Percentiles rank a stretch among this genome's conserved stretches.
These are phyloP conservation scores for Trichoderma harzianum DNA, from an alignment of 2,329 filamentous ascomycete species.

Conservation along the genomic window DNA sequence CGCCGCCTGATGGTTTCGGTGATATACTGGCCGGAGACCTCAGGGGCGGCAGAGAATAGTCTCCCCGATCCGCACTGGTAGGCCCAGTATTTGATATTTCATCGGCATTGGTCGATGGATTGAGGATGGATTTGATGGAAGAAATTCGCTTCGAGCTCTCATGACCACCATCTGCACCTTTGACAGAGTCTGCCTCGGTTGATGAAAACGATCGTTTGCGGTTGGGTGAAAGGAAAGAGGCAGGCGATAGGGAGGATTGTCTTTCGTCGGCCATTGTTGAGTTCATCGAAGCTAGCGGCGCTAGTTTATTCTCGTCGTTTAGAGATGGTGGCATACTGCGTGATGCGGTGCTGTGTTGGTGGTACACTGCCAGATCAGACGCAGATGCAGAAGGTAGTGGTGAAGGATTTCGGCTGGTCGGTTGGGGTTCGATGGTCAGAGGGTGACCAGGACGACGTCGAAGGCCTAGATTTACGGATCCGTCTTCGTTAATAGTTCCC, in stretches of 20 bases:
- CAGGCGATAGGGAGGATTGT: conserved; percentile 57
- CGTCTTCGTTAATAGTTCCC: conserved; percentile 60
- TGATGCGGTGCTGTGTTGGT: conserved; percentile 42
- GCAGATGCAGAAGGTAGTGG: conserved; percentile 37
- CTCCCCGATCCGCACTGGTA: conserved; percentile 36
- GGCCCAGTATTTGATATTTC: conserved; percentile 23
- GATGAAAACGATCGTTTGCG: conserved; percentile 68
- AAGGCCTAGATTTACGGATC: conserved; percentile 61
- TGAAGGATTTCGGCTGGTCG: conserved; percentile 43
- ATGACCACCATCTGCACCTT: conserved; percentile 37
- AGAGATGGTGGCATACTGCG: conserved; percentile 41
- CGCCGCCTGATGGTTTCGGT: conserved; percentile 36
- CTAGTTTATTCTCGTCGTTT: conserved; percentile 56
- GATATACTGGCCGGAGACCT: conserved; percentile 42
- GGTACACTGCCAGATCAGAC: conserved; percentile 50
- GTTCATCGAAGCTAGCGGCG: conserved; percentile 51
- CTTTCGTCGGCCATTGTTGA: conserved; percentile 43
- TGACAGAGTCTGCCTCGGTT: conserved; percentile 49
- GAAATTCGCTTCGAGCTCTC: conserved; percentile 61
- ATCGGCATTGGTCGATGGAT: conserved; percentile 44
- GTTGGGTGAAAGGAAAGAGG: conserved; percentile 56
- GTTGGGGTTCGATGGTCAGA: conserved; percentile 47
- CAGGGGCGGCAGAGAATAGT: conserved; percentile 42
- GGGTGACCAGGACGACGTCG: conserved; percentile 47
- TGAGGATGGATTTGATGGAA: conserved; percentile 74